Percentiles rank a stretch among this genome's conserved stretches.
Evolutionary conservation across 305 asterid species (phyloP).

Genomic region (Rubia balearica): DNA sequence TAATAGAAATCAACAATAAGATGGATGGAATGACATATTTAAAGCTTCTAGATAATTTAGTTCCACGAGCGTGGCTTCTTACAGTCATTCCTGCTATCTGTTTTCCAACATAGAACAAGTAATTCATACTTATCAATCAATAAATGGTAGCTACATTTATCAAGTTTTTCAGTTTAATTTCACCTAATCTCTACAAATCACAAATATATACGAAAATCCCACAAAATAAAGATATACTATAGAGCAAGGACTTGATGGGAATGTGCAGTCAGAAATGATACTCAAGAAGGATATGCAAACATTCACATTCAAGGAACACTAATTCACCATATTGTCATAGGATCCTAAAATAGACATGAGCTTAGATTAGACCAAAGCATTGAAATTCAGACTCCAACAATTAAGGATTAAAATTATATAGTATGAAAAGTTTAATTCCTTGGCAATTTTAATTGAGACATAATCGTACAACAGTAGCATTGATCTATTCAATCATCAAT

Average conservation of each 20-base stretch:
- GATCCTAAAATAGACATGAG: not conserved
- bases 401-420: not conserved
- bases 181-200: not conserved
- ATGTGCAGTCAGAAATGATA: not conserved
- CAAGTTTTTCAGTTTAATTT: not conserved
- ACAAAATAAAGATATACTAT: not conserved
- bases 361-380: not conserved
- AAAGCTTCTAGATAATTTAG: not conserved
- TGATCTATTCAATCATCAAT: not conserved
- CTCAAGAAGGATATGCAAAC: no score
- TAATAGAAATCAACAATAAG: not conserved
- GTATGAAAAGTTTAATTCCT: no score
- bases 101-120: not conserved
- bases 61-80: not conserved
- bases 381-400: not conserved
- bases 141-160: not conserved
- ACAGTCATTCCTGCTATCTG: constrained; percentile 2
- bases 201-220: not conserved
- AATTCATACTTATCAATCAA: not conserved
- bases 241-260: not conserved
- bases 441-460: no score
- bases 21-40: not conserved
- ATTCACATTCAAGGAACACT: not conserved
- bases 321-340: not conserved
- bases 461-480: no score